Base-by-base conservation (phyloP, 768 basidiomycete genomes). In the Xerocomellus chrysenteron region DNA sequence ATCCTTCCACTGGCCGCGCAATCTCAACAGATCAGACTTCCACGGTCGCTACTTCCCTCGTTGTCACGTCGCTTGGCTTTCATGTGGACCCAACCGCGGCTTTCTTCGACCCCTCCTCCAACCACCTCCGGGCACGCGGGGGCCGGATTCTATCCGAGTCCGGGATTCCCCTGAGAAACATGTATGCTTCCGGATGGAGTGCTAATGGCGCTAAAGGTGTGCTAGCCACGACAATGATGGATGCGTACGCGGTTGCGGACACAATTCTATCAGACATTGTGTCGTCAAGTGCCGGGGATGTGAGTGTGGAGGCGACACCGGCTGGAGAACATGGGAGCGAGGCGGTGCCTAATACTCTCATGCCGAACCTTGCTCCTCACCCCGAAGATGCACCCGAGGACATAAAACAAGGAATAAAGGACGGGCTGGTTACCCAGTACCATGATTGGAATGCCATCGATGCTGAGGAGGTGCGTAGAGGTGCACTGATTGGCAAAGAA, bases 131-230 rank as follows among this genome's bases (percentile, higher is more conserved):
- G n/a, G 80, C 81, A 2, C 59, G 70, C 3, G 70, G 71, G 8
- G 82, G 82, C 5, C 78, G 85, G 13, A 74, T 90, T 9, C 64
- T 82, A 28, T 74, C 75, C 12, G 61, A 68, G 4, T 60, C 60
- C 5, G 79, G 79, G 0, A 52, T 59, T 5, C 68, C 73, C 12
- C 61, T 86, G 37, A 78, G 76, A 37, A 83, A 83, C 55, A 77
- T 95, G n/a, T 99, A 97, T 67, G 88, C 92, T 2, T 87, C 91
- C 2, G 96, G 96, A 11, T 99, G 97, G 97, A 88, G 92, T 2
- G 88, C 92, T 2, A 85, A 82, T 4, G 96, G 96, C 36, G 94
- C 97, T 0, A 87, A 84, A 50, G 95, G 95, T 11, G 94, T 98
- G 13, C 78, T 98, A 44, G 94, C 93, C 2, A 80, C 87, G 4